Conservation (phyloP, 2,329 filamentous ascomycete species). For the Pyricularia sp. region DNA sequence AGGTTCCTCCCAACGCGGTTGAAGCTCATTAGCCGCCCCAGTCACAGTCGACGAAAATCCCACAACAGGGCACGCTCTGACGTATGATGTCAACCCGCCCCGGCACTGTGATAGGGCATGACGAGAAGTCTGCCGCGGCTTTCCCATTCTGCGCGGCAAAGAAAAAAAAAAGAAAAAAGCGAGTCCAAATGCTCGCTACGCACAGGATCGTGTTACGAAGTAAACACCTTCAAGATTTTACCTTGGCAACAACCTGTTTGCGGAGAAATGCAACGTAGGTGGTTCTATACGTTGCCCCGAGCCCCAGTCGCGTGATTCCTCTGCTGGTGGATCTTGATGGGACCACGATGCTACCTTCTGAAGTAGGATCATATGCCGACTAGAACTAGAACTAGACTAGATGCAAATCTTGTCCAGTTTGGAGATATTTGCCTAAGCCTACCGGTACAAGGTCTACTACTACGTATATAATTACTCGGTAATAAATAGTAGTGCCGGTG, state of each 20-base stretch:
- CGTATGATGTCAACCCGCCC: neutral
- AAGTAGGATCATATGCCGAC: neutral
- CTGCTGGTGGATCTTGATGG: neutral
- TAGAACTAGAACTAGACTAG: too few relatives aligned
- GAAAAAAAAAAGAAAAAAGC: too few relatives aligned
- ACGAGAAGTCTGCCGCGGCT: neutral
- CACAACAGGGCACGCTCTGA: neutral
- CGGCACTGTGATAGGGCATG: neutral
- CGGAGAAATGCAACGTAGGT: neutral
- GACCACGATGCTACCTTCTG: neutral
- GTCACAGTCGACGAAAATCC: neutral
- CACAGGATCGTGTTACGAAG: too few relatives aligned
- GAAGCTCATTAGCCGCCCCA: neutral
- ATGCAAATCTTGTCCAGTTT: neutral
- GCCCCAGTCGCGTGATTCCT: neutral
- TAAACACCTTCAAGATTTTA: too few relatives aligned
- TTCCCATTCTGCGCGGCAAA: neutral
- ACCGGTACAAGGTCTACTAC: too few relatives aligned
- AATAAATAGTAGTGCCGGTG: too few relatives aligned
- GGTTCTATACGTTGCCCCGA: neutral
- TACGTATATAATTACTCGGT: too few relatives aligned
- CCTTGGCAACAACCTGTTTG: neutral
- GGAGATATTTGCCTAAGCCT: neutral
- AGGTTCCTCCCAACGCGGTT: neutral
- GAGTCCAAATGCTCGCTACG: neutral